Evolutionary conservation across 495 filamentous ascomycete genomes (phyloP).

Genomic region (Beverwykella pulmonaria): DNA sequence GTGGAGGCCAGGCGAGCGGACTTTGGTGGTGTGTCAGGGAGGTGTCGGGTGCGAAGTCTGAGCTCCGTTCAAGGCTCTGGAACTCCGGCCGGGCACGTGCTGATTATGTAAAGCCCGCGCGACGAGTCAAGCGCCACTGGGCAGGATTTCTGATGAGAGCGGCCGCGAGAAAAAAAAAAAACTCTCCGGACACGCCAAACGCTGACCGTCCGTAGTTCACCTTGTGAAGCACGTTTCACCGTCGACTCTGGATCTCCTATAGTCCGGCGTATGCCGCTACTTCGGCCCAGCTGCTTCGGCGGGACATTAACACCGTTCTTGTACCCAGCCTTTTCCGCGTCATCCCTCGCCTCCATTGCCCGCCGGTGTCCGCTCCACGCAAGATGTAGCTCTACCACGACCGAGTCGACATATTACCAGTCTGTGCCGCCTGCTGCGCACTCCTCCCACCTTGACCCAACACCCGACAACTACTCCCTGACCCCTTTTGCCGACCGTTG

Average conservation of each 20-base stretch:
- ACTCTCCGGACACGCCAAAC: background rate
- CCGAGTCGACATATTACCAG: background rate
- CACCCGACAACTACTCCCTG: slow-evolving; percentile 77
- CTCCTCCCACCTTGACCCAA: slow-evolving; percentile 69
- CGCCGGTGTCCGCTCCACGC: slow-evolving; percentile 31
- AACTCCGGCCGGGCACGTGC: background rate
- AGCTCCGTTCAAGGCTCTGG: background rate
- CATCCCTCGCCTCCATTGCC: slow-evolving; percentile 44
- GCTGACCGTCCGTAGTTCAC: background rate
- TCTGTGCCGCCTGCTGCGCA: background rate
- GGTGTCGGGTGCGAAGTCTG: background rate
- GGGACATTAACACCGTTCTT: slow-evolving; percentile 65
- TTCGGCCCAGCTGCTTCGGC: slow-evolving; percentile 15
- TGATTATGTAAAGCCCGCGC: slow-evolving; percentile 10
- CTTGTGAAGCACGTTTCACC: background rate
- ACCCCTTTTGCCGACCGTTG: slow-evolving; percentile 88
- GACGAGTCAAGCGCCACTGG: background rate
- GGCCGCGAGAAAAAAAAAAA: background rate
- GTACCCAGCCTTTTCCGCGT: slow-evolving; percentile 58
- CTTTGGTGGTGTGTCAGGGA: slow-evolving; percentile 1
- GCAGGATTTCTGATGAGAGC: background rate
- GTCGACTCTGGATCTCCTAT: background rate
- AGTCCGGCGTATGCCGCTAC: slow-evolving; percentile 22
- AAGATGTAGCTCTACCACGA: slow-evolving; percentile 37
- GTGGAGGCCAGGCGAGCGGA: slow-evolving; percentile 6